Conservation (phyloP, 2,329 filamentous ascomycete genomes). For the Teratosphaeria destructans region DNA sequence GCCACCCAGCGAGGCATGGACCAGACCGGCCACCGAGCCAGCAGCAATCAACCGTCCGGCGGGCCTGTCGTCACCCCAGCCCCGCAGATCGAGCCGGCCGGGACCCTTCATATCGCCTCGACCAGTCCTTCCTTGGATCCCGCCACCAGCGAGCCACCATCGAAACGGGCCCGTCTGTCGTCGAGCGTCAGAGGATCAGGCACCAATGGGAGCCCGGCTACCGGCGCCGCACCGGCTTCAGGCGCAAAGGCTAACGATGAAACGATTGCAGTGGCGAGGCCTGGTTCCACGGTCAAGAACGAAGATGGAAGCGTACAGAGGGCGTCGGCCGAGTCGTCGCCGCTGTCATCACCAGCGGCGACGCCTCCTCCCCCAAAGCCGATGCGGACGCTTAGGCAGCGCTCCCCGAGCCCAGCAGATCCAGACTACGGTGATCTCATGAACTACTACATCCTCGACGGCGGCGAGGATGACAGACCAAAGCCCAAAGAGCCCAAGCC, state of each 20-base stretch:
- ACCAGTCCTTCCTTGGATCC: background rate
- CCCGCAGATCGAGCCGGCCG: conserved; percentile 3
- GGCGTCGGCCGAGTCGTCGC: conserved; percentile 13
- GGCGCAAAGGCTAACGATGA: background rate
- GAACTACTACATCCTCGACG: conserved; percentile 22
- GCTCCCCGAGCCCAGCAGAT: conserved; percentile 7
- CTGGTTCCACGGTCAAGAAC: background rate
- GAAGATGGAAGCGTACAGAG: conserved; percentile 2
- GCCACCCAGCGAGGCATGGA: conserved; percentile 19
- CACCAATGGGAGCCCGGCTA: conserved; percentile 5
- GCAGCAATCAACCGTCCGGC: background rate
- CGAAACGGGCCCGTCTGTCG: conserved; percentile 19
- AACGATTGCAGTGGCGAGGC: conserved; percentile 14
- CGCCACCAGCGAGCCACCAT: conserved; percentile 7
- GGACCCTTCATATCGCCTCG: conserved; percentile 1
- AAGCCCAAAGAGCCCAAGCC: conserved; percentile 1
- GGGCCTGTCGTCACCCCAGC: conserved; percentile 4
- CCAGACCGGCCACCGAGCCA: conserved; percentile 1
- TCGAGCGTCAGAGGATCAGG: conserved; percentile 15
- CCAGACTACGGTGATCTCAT: conserved; percentile 24
- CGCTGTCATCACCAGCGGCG: conserved; percentile 15
- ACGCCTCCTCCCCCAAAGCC: conserved; percentile 5
- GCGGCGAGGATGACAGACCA: conserved; percentile 9
- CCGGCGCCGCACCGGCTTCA: background rate
- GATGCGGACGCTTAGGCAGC: background rate